Base-by-base conservation (phyloP, 78 protist species). In the Planoprotostelium fungivorum region DNA sequence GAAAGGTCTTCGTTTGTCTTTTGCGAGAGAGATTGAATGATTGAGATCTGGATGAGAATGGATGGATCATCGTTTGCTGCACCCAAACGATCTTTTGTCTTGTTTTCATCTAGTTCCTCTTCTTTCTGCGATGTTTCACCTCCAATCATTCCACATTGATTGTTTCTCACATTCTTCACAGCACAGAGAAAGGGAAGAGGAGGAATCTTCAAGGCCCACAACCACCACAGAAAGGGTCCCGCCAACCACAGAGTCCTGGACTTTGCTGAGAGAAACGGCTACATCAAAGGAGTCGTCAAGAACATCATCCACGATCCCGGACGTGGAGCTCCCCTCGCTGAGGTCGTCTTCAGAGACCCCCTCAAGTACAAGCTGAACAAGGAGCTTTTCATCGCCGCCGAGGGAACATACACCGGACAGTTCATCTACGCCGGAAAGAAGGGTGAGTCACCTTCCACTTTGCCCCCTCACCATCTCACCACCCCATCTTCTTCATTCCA, bases 331-430 rank as follows among this genome's bases (percentile, higher is more conserved):
- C 99, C 99, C 37, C 95, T 99, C 16, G 99, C 99, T 38, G 91
- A 91, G 85, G 98, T 99, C 87, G 90, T 89, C 89, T 99, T 99
- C 99, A 97, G 98, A 88, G 87, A 97, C 92, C 96, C 98, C 35
- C 92, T 96, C 95, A 90, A 88, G 90, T 98, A 90, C 99, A 38
- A 63, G 84, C 25, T 84, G 34, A 88, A 89, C 89, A 96, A 93
- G 88, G 97, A 97, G 96, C 51, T 88, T 29, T 96, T 99, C 95
- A 88, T 98, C 73, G 99, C 99, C 38, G 96, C 99, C 35, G 99
- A 99, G 97, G 99, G 99, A 63, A 94, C 98, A 94, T 96, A 98
- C 99, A 97, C 99, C 37, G 99, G 99, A 83, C 99, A 98, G 95
- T 97, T 95, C 89, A 63, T 99, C 84, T 98, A 94, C 95, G 94